Percentiles rank a stretch among this genome's conserved stretches.
Evolutionary conservation across 805 yeast genomes (phyloP).

Genomic region (Clavispora santaluciae): DNA sequence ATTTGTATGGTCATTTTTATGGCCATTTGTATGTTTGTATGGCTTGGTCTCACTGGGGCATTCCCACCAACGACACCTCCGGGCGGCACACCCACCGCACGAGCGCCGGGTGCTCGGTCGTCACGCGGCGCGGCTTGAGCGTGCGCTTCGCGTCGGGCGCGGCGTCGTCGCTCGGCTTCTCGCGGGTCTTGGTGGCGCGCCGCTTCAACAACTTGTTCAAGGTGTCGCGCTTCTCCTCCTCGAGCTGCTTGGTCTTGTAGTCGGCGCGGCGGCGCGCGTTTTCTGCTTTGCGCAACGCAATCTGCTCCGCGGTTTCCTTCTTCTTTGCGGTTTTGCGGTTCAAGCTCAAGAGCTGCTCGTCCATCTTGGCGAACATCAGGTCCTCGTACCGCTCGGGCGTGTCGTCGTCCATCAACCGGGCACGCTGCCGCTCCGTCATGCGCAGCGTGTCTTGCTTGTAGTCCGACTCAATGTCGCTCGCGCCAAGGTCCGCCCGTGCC

Average conservation of each 20-base stretch:
- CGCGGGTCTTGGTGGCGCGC: slow-evolving; percentile 70
- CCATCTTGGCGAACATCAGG: slow-evolving; percentile 26
- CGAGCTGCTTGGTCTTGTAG: slow-evolving; percentile 72
- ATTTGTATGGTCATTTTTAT: too few species aligned
- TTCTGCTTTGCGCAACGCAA: slow-evolving; percentile 76
- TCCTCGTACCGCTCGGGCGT: slow-evolving; percentile 12
- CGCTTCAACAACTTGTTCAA: slow-evolving; percentile 79
- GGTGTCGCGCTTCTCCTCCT: slow-evolving; percentile 91
- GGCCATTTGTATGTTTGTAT: too few species aligned
- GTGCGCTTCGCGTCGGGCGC: slow-evolving; percentile 13
- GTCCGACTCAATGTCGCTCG: slow-evolving; percentile 41
- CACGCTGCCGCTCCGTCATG: slow-evolving; percentile 55
- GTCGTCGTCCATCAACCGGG: slow-evolving; percentile 33
- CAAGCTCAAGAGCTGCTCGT: slow-evolving; percentile 17
- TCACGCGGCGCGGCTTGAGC: slow-evolving; percentile 38
- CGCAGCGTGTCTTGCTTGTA: slow-evolving; percentile 44
- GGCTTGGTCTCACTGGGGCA: slow-evolving; percentile 13
- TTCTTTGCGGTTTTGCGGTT: slow-evolving; percentile 39
- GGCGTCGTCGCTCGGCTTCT: slow-evolving; percentile 28
- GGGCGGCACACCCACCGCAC: slow-evolving; percentile 34
- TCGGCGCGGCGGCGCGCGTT: slow-evolving; percentile 85
- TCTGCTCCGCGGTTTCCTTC: slow-evolving; percentile 76
- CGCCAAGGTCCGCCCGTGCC: slow-evolving; percentile 8
- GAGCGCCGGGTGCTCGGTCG: slow-evolving; percentile 42
- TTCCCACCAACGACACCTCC: slow-evolving; percentile 19